Conservation (phyloP, 1,139 yeast species). For the Hemisphaericaspora subhashii region DNA sequence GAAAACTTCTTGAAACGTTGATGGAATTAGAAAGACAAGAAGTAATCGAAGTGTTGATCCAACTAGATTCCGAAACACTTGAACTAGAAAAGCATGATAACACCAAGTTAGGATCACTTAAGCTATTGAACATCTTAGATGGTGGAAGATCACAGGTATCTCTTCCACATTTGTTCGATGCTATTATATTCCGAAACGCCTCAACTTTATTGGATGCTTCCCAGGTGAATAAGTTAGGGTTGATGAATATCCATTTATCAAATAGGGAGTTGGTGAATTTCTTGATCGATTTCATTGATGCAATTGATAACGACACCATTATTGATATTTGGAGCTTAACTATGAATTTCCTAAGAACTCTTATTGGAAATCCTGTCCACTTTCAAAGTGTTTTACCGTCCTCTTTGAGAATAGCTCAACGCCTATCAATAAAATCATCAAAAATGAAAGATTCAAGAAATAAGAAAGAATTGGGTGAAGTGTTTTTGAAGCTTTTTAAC, state of each 20-base stretch:
- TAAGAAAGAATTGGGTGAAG: conserved; percentile 67
- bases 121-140: conserved; percentile 73
- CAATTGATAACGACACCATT: conserved; percentile 72
- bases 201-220: conserved; percentile 33
- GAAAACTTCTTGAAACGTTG: conserved; percentile 66
- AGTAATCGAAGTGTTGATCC: conserved; percentile 64
- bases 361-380: conserved; percentile 44
- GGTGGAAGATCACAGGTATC: conserved; percentile 81
- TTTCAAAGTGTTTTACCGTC: conserved; percentile 55
- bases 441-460: conserved; percentile 64
- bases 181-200: conserved; percentile 44
- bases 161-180: conserved; percentile 62
- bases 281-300: conserved; percentile 55
- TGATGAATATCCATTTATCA: conserved; percentile 42
- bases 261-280: conserved; percentile 49
- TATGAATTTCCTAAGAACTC: conserved; percentile 59
- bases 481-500: conserved; percentile 30
- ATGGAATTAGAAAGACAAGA: conserved; percentile 73
- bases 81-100: conserved; percentile 2
- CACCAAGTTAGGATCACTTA: conserved; percentile 25
- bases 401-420: conserved; percentile 49
- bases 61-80: conserved; percentile 23
- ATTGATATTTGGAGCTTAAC: conserved; percentile 72
- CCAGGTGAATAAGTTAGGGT: conserved; percentile 28
- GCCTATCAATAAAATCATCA: conserved; percentile 56